Evolutionary conservation across 257 asterid species (phyloP).

Genomic region (Paraleonurus japonicus): DNA sequence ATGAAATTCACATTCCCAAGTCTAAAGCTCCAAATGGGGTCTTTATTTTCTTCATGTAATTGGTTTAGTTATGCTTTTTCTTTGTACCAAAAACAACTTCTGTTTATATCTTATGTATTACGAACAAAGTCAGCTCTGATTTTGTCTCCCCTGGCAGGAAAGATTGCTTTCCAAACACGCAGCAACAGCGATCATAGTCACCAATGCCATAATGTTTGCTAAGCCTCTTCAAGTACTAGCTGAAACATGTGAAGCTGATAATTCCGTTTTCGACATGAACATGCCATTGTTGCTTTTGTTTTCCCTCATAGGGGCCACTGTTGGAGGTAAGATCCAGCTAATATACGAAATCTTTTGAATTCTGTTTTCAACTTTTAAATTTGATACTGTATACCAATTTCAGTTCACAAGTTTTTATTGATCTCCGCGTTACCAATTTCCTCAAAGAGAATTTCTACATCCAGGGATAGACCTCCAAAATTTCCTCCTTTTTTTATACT

Average conservation of each 20-base stretch:
- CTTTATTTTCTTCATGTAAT: not conserved
- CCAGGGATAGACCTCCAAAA: not conserved
- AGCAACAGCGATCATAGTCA: constrained; percentile 37
- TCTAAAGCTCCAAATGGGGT: not conserved
- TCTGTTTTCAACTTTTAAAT: not conserved
- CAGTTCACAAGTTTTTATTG: not conserved
- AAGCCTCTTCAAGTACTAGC: constrained; percentile 79
- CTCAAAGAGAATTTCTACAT: not conserved
- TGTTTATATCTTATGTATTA: not conserved
- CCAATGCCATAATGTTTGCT: constrained; percentile 55
- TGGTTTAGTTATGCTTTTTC: not conserved
- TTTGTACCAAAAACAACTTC: not conserved
- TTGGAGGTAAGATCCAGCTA: constrained; percentile 64
- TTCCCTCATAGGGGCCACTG: constrained; percentile 91
- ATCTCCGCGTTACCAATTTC: not conserved
- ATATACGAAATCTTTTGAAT: not conserved
- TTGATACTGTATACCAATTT: not conserved
- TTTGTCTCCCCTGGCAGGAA: constrained; percentile 42
- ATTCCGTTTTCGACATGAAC: constrained; percentile 59
- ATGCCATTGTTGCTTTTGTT: constrained; percentile 90
- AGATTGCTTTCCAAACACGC: constrained; percentile 36
- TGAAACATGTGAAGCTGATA: constrained; percentile 78
- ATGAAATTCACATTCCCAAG: not conserved
- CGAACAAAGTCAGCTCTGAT: not conserved
- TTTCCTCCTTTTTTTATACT: not conserved